These are phyloP conservation scores for Lathyrus sativus DNA, from an alignment of 306 rosid species.

Conservation along the genomic window DNA sequence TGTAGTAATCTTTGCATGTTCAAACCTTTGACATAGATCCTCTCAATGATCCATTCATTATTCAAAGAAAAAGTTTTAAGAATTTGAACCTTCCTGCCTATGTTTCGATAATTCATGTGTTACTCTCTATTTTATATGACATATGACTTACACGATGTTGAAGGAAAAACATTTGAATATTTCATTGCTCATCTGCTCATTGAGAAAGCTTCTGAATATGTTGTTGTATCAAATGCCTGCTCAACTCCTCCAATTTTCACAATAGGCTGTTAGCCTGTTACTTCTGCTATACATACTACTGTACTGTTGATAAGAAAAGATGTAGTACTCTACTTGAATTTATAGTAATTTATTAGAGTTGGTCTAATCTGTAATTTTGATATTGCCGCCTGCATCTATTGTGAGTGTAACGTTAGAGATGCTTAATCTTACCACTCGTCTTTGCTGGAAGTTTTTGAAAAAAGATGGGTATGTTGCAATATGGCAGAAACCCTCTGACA, in stretches of 20 bases:
- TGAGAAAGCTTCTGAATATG: neutral
- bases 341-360: constrained; percentile 30
- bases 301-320: too few species aligned
- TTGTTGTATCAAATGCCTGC: constrained; percentile 15
- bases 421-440: constrained; percentile 81
- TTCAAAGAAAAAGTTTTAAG: too few species aligned
- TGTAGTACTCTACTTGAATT: constrained; percentile 19
- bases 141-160: constrained; percentile 17
- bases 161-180: constrained; percentile 5
- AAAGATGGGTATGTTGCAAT: constrained; percentile 82
- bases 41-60: constrained; percentile 24
- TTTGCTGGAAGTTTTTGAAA: constrained; percentile 84
- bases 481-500: constrained; percentile 79
- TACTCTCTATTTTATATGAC: neutral
- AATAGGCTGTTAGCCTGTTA: neutral
- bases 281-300: neutral
- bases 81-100: too few species aligned
- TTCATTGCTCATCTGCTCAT: neutral
- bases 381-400: constrained; percentile 16
- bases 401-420: constrained; percentile 56
- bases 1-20: constrained; percentile 17
- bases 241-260: neutral
- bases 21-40: neutral
- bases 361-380: constrained; percentile 15
- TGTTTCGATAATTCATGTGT: neutral